phyloP scores from a whole-genome alignment of 371 early-diverging fungal genomes.

The Mucor irregularis region DNA sequence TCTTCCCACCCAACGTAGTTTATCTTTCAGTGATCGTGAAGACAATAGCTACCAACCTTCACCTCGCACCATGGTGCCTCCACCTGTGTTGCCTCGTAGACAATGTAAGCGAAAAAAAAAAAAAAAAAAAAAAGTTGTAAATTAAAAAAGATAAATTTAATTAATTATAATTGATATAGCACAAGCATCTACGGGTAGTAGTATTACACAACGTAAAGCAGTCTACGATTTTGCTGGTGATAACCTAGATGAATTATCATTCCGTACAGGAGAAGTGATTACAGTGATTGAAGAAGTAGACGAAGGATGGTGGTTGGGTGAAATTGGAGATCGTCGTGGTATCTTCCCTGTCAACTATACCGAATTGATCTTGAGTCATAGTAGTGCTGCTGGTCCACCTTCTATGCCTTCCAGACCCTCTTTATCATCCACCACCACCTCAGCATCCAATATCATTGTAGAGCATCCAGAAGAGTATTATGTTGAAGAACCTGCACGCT shows the following conservation, averaged over 20 bases:
- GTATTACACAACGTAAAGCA: conserved; percentile 22
- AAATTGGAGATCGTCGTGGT: conserved; percentile 48
- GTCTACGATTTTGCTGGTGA: conserved; percentile 69
- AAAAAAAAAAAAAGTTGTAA: too few relatives aligned
- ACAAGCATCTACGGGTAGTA: conserved; percentile 13
- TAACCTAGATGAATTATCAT: conserved; percentile 66
- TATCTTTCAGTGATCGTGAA: conserved; percentile 10
- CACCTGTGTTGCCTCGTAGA: conserved; percentile 25
- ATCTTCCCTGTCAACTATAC: conserved; percentile 85
- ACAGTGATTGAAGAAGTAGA: conserved; percentile 76
- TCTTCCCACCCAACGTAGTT: too few relatives aligned
- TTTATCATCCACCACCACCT: neutral
- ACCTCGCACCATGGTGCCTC: conserved; percentile 1
- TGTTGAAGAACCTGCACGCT: neutral
- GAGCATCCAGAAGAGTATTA: conserved; percentile 1
- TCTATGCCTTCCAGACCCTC: conserved; percentile 13
- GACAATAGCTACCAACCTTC: neutral
- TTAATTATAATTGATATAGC: neutral
- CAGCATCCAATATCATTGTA: neutral
- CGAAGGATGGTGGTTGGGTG: conserved; percentile 91
- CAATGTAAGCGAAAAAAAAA: conserved; percentile 29
- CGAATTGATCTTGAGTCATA: conserved; percentile 25
- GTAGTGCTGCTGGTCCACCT: conserved; percentile 11
- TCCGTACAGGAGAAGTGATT: conserved; percentile 71
- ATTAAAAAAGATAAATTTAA: neutral